A percentile compares a stretch with the other conserved stretches of the same genome.
These are phyloP conservation scores for Boehmeria nivea DNA, from an alignment of 306 rosid species.

Conservation along the genomic window DNA sequence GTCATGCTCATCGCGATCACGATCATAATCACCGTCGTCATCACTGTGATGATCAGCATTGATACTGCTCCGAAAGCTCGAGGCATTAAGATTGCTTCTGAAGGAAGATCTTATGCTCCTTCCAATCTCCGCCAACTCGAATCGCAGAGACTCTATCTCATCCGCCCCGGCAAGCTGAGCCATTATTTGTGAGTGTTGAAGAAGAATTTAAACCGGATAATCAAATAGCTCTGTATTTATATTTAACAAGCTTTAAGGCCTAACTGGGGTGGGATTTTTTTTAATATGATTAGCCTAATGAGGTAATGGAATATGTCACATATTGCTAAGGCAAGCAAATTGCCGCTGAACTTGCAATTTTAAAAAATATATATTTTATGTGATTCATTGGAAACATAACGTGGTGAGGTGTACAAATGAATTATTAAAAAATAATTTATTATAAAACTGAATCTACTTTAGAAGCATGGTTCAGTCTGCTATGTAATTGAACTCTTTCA, in stretches of 20 bases:
- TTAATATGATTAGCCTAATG: neutral
- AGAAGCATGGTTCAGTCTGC: no score
- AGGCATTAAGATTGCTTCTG: slow-evolving; percentile 7
- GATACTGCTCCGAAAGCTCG: slow-evolving; percentile 28
- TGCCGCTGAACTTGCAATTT: slow-evolving; percentile 7
- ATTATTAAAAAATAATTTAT: no score
- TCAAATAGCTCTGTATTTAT: neutral
- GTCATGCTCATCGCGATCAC: slow-evolving; percentile 8
- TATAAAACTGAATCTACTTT: no score
- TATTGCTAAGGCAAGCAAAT: slow-evolving; percentile 22
- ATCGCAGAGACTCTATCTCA: slow-evolving; percentile 26
- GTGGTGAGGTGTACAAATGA: no score
- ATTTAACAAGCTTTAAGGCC: neutral
- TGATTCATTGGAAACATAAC: no score
- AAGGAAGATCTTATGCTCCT: no score
- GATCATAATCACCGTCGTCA: neutral
- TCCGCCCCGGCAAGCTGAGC: slow-evolving; percentile 48
- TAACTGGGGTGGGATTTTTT: neutral
- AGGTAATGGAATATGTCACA: slow-evolving; percentile 37
- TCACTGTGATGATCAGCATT: slow-evolving; percentile 9
- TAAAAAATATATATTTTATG: neutral
- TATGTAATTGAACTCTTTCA: no score
- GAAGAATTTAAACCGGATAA: neutral
- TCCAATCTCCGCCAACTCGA: slow-evolving; percentile 29
- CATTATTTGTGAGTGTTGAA: slow-evolving; percentile 23